phyloP scores from a whole-genome alignment of 768 basidiomycete genomes.

The Xanthoconium stramineum region DNA sequence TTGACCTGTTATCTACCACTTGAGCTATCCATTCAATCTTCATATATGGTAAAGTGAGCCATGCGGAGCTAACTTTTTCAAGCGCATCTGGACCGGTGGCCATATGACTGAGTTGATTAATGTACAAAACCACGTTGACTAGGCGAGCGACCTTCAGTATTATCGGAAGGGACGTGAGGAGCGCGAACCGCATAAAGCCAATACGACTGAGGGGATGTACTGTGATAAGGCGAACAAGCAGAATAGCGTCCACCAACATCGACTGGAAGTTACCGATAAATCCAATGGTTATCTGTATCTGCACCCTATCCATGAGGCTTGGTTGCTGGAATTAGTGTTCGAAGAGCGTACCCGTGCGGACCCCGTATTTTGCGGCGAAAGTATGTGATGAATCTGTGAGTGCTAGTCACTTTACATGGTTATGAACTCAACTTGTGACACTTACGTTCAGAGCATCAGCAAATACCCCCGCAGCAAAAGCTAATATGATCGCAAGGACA shows the following conservation, averaged over 20 bases:
- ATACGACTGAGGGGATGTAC: constrained; percentile 16
- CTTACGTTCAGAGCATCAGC: constrained; percentile 9
- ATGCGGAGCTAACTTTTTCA: constrained; percentile 2
- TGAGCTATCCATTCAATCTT: constrained; percentile 31
- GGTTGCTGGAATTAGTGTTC: neutral
- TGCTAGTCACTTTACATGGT: neutral
- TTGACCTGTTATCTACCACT: constrained; percentile 26
- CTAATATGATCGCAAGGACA: constrained; percentile 4
- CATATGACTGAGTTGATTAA: neutral
- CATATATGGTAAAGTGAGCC: constrained; percentile 21
- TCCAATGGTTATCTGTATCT: constrained; percentile 20
- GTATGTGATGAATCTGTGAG: constrained; percentile 19
- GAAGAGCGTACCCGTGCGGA: constrained; percentile 5
- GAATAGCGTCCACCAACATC: constrained; percentile 22
- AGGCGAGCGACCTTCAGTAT: constrained; percentile 19
- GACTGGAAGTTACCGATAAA: constrained; percentile 18
- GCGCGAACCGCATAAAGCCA: constrained; percentile 9
- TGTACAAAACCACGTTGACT: constrained; percentile 17
- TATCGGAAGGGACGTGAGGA: constrained; percentile 16
- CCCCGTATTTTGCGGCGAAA: constrained; percentile 16
- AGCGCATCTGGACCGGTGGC: neutral
- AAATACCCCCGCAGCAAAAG: constrained; percentile 8
- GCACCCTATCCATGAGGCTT: neutral
- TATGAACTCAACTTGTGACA: too few relatives aligned
- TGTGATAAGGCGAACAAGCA: constrained; percentile 22